phyloP scores from a whole-genome alignment of 768 basidiomycete species.

The Suillus subaureus region DNA sequence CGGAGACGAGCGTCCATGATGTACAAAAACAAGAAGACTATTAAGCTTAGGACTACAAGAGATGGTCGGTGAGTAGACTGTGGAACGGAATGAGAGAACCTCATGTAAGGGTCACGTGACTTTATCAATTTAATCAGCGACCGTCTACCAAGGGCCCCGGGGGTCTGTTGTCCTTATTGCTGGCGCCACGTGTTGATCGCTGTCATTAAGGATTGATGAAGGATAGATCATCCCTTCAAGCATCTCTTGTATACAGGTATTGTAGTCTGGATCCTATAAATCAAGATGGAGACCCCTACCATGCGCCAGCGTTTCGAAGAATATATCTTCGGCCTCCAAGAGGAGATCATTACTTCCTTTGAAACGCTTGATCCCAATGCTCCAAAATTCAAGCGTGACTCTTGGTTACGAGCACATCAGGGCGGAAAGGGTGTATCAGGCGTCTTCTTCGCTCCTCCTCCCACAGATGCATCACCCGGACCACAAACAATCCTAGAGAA shows the following conservation, averaged over 20 bases:
- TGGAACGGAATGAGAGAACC: not conserved
- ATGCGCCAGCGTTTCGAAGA: slow-evolving; percentile 82
- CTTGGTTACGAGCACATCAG: slow-evolving; percentile 65
- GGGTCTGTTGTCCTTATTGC: not conserved
- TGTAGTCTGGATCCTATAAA: not conserved
- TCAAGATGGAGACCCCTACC: slow-evolving; percentile 21
- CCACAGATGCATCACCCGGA: slow-evolving; percentile 35
- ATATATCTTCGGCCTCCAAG: slow-evolving; percentile 78
- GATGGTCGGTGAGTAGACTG: not conserved
- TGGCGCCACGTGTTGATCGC: not conserved
- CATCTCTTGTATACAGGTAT: not conserved
- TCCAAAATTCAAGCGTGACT: slow-evolving; percentile 77
- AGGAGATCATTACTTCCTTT: slow-evolving; percentile 73
- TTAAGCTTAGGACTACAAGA: not conserved
- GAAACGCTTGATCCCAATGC: slow-evolving; percentile 78
- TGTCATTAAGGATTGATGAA: too few species aligned
- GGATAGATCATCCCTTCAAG: not conserved
- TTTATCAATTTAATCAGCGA: slow-evolving; percentile 13
- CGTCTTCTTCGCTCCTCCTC: slow-evolving; percentile 61
- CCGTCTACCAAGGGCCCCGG: not conserved
- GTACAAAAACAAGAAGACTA: slow-evolving; percentile 5
- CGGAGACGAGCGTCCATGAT: slow-evolving; percentile 86
- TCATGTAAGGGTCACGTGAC: slow-evolving; percentile 24
- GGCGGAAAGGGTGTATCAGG: slow-evolving; percentile 79
- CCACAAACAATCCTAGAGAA: slow-evolving; percentile 77